phyloP scores from a whole-genome alignment of 495 filamentous ascomycete species.

The Penicillium samsonianum region DNA sequence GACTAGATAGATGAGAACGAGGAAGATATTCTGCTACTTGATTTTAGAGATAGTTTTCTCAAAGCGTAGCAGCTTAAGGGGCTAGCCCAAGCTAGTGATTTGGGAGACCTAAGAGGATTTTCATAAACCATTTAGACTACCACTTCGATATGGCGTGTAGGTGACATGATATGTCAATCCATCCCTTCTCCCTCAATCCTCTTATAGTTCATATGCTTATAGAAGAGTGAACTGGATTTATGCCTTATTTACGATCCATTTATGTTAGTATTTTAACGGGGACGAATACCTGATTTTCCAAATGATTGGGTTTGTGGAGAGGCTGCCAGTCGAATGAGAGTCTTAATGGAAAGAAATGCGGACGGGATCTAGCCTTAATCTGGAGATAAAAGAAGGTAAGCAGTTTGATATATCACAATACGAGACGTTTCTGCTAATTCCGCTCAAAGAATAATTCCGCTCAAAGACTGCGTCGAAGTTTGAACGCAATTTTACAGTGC shows the following conservation, averaged over 20 bases:
- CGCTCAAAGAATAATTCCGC: slow-evolving; percentile 12
- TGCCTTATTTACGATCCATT: slow-evolving; percentile 23
- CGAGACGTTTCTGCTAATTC: slow-evolving; percentile 7
- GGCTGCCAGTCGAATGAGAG: slow-evolving; percentile 23
- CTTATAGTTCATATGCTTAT: slow-evolving; percentile 12
- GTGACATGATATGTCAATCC: slow-evolving; percentile 33
- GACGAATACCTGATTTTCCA: slow-evolving; percentile 19
- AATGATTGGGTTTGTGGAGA: slow-evolving; percentile 25
- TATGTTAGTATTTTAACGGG: slow-evolving; percentile 27
- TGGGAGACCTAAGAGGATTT: slow-evolving; percentile 44
- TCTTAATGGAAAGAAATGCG: slow-evolving; percentile 20
- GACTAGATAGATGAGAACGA: slow-evolving; percentile 41
- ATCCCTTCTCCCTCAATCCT: not conserved
- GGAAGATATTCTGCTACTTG: slow-evolving; percentile 40
- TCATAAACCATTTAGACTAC: slow-evolving; percentile 40
- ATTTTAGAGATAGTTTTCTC: slow-evolving; percentile 41
- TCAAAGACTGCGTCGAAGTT: slow-evolving; percentile 12
- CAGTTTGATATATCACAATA: not conserved
- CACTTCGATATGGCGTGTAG: slow-evolving; percentile 48
- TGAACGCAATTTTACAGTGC: slow-evolving; percentile 16
- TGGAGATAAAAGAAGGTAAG: slow-evolving; percentile 19
- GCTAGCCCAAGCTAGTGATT: slow-evolving; percentile 35
- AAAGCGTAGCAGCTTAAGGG: slow-evolving; percentile 27
- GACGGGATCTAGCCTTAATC: slow-evolving; percentile 12
- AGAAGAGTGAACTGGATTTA: slow-evolving; percentile 23